Evolutionary conservation across 352 stramenopile species (phyloP).

Genomic region (Pythium folliculosum): DNA sequence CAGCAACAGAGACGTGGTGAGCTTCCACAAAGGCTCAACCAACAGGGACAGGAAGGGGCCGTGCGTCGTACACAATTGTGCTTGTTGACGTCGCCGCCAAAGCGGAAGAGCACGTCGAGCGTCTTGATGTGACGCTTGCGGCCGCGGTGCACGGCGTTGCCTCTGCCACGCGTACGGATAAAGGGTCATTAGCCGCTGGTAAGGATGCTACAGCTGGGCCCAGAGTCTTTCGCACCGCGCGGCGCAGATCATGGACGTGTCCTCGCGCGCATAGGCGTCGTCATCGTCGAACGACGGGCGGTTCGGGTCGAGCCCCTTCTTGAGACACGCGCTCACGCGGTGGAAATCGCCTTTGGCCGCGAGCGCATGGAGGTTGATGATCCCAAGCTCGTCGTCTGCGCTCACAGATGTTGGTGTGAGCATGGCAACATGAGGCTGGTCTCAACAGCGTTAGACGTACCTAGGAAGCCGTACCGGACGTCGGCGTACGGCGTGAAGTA

Average conservation of each 20-base stretch:
- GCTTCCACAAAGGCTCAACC: too few relatives aligned
- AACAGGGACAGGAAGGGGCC: background rate
- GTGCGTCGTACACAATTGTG: conserved; percentile 40
- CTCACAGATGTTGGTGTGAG: too few relatives aligned
- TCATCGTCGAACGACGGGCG: conserved; percentile 38
- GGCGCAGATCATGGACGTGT: conserved; percentile 62
- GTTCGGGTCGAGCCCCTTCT: conserved; percentile 67
- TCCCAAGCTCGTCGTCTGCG: conserved; percentile 52
- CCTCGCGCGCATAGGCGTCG: conserved; percentile 48
- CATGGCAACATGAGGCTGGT: too few relatives aligned
- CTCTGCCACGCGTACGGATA: background rate
- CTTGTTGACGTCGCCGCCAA: conserved; percentile 58
- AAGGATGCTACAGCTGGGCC: background rate
- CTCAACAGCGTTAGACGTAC: too few relatives aligned
- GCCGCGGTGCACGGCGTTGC: conserved; percentile 18
- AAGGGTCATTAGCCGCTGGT: background rate
- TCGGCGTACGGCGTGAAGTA: conserved; percentile 60
- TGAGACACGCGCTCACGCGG: conserved; percentile 46
- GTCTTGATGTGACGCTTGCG: conserved; percentile 55
- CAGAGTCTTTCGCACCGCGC: conserved; percentile 33
- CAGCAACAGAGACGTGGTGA: background rate
- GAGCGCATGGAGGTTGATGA: conserved; percentile 50
- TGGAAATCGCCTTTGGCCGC: conserved; percentile 47
- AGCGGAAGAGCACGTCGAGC: conserved; percentile 50
- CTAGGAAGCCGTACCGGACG: conserved; percentile 55